Percentiles rank a stretch among this genome's conserved stretches.
These are phyloP conservation scores for Ilyonectria mors-panacis DNA, from an alignment of 2,329 filamentous ascomycete genomes.

Conservation along the genomic window DNA sequence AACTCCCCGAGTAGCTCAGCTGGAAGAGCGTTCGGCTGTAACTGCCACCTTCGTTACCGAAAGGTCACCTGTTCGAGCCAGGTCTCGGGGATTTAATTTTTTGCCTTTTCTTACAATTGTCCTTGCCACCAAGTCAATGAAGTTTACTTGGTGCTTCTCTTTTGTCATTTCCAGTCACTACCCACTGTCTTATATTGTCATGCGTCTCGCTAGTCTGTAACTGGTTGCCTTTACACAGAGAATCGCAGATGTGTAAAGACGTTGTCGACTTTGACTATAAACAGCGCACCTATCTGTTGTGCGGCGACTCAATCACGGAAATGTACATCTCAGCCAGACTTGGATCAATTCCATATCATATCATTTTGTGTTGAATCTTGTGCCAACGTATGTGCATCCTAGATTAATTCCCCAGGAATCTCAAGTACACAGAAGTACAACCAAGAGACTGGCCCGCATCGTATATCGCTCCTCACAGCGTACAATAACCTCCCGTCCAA, in stretches of 20 bases:
- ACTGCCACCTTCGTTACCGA: constrained; percentile 36
- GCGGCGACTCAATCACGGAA: no score
- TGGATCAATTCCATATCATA: background rate
- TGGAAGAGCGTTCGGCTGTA: constrained; percentile 49
- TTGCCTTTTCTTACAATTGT: background rate
- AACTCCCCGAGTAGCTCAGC: constrained; percentile 47
- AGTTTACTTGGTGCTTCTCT: background rate
- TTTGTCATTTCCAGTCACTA: background rate
- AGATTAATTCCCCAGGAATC: background rate
- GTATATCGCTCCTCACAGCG: background rate
- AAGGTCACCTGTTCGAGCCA: constrained; percentile 48
- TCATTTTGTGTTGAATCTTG: background rate
- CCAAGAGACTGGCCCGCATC: background rate
- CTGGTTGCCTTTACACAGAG: no score
- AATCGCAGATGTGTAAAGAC: no score
- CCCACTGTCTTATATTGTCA: no score
- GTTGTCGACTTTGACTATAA: no score
- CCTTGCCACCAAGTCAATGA: background rate
- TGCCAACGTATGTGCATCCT: background rate
- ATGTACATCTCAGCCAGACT: background rate
- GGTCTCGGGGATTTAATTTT: constrained; percentile 45
- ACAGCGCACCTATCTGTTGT: no score
- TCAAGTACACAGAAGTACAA: background rate
- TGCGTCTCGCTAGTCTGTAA: no score
- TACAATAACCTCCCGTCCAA: no score